Base-by-base conservation (phyloP, 495 filamentous ascomycete genomes). In the Achaetomiella virescens region DNA sequence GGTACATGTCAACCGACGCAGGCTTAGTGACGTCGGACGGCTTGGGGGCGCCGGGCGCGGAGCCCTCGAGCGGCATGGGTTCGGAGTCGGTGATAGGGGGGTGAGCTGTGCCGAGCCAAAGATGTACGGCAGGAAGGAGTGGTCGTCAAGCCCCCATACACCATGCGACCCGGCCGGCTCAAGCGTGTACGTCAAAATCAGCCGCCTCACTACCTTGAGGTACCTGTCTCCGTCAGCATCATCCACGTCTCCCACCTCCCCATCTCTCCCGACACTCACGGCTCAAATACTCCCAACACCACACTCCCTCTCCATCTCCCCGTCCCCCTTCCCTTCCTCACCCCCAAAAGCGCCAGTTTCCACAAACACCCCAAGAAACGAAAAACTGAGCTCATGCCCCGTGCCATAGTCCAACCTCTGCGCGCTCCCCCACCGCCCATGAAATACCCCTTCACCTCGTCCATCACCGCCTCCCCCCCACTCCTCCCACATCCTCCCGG, bases 141-240 rank as follows among this genome's bases (percentile, higher is more conserved):
- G 95, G 73, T 99, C 93, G 69, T 99, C 93, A 37, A 99, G 74
- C 35, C 91, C 91, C 91, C 91, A 97, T 45, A 97, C 91, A 17
- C 91, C 91, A 67, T 97, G 91, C 38, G 90, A 95, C 17, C 91
- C 93, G 8, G 93, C 93, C 1, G 93, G 93, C 66, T 99, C 93
- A 20, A 99, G 86, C 35, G 89, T 96, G 68, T 97, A 99, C 17
- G 88, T 91, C 27, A 86, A 78, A 60, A 97, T 92, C 18, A 99
- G 75, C 21, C 81, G 83, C 31, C 93, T 87, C 60, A 97, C 81
- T 14, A 97, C 82, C 49, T 82, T 74, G 63, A 97, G 78, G 63
- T 98, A 82, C n/a, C 87, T 90, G 45, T 41, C 12, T 41, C 24
- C 6, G 15, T 50, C 29, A 31, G 27, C 27, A 31, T 31, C 17